Evolutionary conservation across 306 rosid species (phyloP).

Genomic region (Myrica gale): DNA sequence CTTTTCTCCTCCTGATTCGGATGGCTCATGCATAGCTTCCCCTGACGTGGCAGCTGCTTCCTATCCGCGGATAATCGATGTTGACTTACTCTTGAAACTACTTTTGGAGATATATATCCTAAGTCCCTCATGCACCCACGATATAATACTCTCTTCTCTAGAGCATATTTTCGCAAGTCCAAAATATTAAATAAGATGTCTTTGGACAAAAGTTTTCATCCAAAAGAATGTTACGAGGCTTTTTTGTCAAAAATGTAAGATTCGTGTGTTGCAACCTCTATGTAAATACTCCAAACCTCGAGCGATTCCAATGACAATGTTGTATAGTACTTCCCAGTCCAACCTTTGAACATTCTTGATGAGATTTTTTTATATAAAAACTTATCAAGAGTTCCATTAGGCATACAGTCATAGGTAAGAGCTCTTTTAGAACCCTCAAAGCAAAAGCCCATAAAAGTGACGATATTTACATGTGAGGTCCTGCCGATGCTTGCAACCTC

Average conservation of each 20-base stretch:
- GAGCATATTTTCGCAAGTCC: constrained; percentile 39
- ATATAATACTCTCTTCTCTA: constrained; percentile 21
- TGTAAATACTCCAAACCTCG: constrained; percentile 32
- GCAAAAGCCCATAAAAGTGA: constrained; percentile 27
- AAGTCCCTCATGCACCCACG: constrained; percentile 32
- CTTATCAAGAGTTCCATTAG: constrained; percentile 36
- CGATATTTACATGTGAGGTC: constrained; percentile 33
- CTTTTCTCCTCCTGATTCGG: too few relatives aligned
- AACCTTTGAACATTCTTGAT: neutral
- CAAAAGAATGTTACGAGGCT: constrained; percentile 32
- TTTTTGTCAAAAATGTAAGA: constrained; percentile 29
- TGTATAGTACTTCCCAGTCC: constrained; percentile 18
- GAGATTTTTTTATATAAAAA: constrained; percentile 2
- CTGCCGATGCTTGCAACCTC: constrained; percentile 40
- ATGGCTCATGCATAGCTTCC: too few relatives aligned
- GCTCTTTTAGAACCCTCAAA: constrained; percentile 33
- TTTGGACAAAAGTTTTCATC: constrained; percentile 25
- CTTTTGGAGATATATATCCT: constrained; percentile 42
- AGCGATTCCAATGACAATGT: constrained; percentile 31
- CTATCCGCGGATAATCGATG: too few relatives aligned
- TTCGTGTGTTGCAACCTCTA: constrained; percentile 19
- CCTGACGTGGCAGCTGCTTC: too few relatives aligned
- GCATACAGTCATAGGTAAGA: constrained; percentile 32
- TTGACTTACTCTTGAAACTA: too few relatives aligned
- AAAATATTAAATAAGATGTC: constrained; percentile 35